Percentiles rank a stretch among this genome's conserved stretches.
These are phyloP conservation scores for Phytophthora pini DNA, from an alignment of 352 stramenopile genomes.

Conservation along the genomic window DNA sequence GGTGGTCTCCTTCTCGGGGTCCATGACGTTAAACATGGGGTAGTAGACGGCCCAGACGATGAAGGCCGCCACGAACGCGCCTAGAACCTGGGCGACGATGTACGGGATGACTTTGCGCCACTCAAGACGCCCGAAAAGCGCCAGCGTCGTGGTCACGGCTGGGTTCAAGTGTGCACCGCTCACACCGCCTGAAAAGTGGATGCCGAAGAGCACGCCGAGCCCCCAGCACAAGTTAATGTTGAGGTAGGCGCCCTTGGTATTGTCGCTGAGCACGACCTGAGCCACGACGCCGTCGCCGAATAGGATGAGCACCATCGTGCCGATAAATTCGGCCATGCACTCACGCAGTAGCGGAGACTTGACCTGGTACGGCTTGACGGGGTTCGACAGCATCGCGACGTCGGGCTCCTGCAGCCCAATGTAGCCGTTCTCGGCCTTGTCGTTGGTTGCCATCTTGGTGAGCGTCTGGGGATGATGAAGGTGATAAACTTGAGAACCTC, in stretches of 20 bases:
- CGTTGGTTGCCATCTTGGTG: slow-evolving; percentile 8
- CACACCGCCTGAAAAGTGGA: slow-evolving; percentile 52
- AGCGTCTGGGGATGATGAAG: not conserved
- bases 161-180: slow-evolving; percentile 64
- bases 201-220: slow-evolving; percentile 63
- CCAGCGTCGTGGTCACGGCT: slow-evolving; percentile 53
- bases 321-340: slow-evolving; percentile 61
- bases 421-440: slow-evolving; percentile 33
- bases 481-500: slow-evolving; percentile 5
- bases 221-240: slow-evolving; percentile 73
- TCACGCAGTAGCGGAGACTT: slow-evolving; percentile 52
- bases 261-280: slow-evolving; percentile 52
- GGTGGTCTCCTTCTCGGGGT: slow-evolving; percentile 42
- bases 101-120: slow-evolving; percentile 58
- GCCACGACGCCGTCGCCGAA: slow-evolving; percentile 67
- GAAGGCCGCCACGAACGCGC: slow-evolving; percentile 44
- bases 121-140: slow-evolving; percentile 44
- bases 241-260: slow-evolving; percentile 53
- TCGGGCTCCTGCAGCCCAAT: slow-evolving; percentile 31
- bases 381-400: slow-evolving; percentile 13
- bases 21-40: slow-evolving; percentile 46
- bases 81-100: slow-evolving; percentile 49
- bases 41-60: slow-evolving; percentile 57
- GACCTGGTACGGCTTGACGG: slow-evolving; percentile 36
- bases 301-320: slow-evolving; percentile 56